Evolutionary conservation across 306 rosid genomes (phyloP).

Genomic region (Cicer arietinum): DNA sequence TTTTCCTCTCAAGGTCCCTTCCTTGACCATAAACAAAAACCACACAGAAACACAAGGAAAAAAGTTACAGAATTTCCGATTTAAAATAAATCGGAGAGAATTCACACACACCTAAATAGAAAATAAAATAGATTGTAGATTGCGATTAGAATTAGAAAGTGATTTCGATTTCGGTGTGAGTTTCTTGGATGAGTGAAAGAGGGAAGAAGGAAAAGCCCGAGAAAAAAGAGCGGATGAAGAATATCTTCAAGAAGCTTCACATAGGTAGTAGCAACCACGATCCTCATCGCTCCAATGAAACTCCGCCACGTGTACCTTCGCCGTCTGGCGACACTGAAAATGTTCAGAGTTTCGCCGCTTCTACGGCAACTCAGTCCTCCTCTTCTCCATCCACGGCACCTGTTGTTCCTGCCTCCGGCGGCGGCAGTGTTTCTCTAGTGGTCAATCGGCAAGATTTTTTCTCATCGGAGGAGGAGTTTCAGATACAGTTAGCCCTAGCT

Average conservation of each 20-base stretch:
- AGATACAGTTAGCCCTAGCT: conserved; percentile 96
- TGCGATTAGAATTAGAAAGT: conserved; percentile 6
- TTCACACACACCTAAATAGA: too few relatives aligned
- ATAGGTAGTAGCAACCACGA: conserved; percentile 77
- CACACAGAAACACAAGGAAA: too few relatives aligned
- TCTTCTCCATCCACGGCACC: conserved; percentile 50
- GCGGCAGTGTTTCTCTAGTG: conserved; percentile 34
- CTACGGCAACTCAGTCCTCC: conserved; percentile 60
- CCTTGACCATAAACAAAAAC: too few relatives aligned
- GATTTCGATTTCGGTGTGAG: conserved; percentile 8
- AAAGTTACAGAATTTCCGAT: too few relatives aligned
- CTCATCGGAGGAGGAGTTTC: conserved; percentile 95
- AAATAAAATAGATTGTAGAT: too few relatives aligned
- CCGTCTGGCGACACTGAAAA: conserved; percentile 63
- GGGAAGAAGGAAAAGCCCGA: conserved; percentile 45
- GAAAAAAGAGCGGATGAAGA: conserved; percentile 65
- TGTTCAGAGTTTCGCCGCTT: conserved; percentile 45
- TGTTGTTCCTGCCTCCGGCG: not conserved
- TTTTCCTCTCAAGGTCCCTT: too few relatives aligned
- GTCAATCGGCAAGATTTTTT: conserved; percentile 69
- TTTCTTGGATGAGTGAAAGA: conserved; percentile 44
- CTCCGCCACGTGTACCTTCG: conserved; percentile 48
- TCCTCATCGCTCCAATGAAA: conserved; percentile 74
- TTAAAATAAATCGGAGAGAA: too few relatives aligned
- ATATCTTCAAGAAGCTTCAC: conserved; percentile 99